Conservation (phyloP, 2,329 filamentous ascomycete species). For the Nothopassalora personata region DNA sequence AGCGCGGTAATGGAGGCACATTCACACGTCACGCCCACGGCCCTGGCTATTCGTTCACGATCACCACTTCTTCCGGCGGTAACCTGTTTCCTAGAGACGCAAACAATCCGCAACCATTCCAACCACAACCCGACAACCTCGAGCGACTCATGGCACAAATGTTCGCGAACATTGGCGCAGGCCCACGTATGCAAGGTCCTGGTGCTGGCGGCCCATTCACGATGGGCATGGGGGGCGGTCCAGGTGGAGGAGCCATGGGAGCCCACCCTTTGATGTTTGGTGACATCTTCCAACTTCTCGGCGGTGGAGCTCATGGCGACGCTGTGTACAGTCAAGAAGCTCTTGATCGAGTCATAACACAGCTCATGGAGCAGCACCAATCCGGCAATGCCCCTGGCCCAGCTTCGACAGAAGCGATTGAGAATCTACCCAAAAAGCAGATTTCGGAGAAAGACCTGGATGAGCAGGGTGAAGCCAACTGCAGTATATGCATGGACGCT, state of each 20-base stretch:
- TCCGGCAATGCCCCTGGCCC: slow-evolving; percentile 75
- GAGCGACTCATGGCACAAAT: slow-evolving; percentile 31
- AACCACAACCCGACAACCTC: slow-evolving; percentile 31
- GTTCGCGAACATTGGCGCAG: slow-evolving; percentile 29
- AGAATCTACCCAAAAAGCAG: slow-evolving; percentile 61
- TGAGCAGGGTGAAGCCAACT: slow-evolving; percentile 66
- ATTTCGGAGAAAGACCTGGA: slow-evolving; percentile 67
- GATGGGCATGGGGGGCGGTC: slow-evolving; percentile 1
- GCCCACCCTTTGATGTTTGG: slow-evolving; percentile 10
- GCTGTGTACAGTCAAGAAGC: slow-evolving; percentile 88
- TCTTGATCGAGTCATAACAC: slow-evolving; percentile 78
- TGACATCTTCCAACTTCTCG: slow-evolving; percentile 23
- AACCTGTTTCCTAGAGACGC: slow-evolving; percentile 49
- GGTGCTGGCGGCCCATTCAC: neutral
- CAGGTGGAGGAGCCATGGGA: slow-evolving; percentile 4
- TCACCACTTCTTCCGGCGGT: slow-evolving; percentile 23
- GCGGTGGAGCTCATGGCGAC: slow-evolving; percentile 55
- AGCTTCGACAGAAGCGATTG: slow-evolving; percentile 69
- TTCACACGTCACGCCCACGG: slow-evolving; percentile 20
- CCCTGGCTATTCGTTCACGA: slow-evolving; percentile 27
- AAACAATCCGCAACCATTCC: slow-evolving; percentile 43
- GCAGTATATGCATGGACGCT: slow-evolving; percentile 91
- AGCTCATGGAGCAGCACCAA: slow-evolving; percentile 79
- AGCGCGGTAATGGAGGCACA: slow-evolving; percentile 5
- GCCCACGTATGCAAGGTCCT: slow-evolving; percentile 2